Base-by-base conservation (phyloP, 2,329 filamentous ascomycete species). In the Aspergillus alliaceus region DNA sequence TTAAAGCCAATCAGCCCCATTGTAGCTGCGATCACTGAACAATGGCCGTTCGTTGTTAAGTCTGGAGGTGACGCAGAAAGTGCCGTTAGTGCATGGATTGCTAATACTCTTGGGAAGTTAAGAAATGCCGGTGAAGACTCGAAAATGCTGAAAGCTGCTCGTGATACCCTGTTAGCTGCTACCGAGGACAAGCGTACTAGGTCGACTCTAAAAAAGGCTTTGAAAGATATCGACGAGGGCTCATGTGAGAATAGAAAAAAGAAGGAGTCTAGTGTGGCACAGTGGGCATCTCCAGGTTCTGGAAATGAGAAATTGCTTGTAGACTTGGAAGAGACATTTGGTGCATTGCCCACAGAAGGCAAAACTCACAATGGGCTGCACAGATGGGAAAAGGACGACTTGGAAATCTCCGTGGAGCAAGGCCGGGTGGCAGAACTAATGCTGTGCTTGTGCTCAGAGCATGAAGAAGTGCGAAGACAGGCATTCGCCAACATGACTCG, bases 371-470 rank as follows among this genome's bases (percentile, higher is more conserved):
- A 73, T 51, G 77, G 69, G 32, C 74, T 87, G 14, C 77, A 79
- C 57, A 78, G 78, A 67, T 96, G 91, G 91, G 81, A 84, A 40
- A 83, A 85, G 60, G 93, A 96, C 69, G 88, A 90, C 31, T 79
- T 90, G 0, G 89, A 93, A 42, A 87, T 93, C 66, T 84, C 91
- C 1, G 79, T 96, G 8, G 90, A 95, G 65, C 90, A 95, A 61
- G 90, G 89, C 6, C 84, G 90, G 65, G 81, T 90, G 22, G 80
- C 83, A 14, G 82, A 86, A 2, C 77, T 98, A 29, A 81, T 96
- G 47, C 80, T 88, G 32, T 89, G 93, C 65, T 81, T 97, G 11
- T 88, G 86, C 53, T 96, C 92, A 0, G 77, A 86, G 47, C 86
- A 95, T 66, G 79, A 81, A 34, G 88, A 90, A 70, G 89, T 96